Conservation (phyloP, 805 yeast genomes). For the Yarrowia porcina region DNA sequence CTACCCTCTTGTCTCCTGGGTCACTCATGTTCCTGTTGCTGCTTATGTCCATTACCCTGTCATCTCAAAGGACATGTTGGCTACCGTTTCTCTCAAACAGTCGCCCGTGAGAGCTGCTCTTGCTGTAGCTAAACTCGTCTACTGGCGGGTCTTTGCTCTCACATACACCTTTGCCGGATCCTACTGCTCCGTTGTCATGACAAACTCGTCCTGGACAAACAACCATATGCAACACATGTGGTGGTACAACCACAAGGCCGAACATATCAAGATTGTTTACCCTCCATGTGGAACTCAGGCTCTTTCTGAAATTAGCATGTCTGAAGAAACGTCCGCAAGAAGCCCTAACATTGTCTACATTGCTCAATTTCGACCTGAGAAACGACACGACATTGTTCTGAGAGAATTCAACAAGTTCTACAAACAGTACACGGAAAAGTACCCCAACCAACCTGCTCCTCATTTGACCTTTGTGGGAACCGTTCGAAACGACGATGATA, state of each 20-base stretch:
- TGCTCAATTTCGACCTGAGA: constrained; percentile 95
- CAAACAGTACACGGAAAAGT: constrained; percentile 32
- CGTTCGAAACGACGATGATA: constrained; percentile 68
- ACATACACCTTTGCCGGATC: constrained; percentile 65
- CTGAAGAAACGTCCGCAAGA: constrained; percentile 30
- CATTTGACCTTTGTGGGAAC: constrained; percentile 78
- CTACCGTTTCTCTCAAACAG: constrained; percentile 45
- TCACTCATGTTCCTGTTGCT: constrained; percentile 68
- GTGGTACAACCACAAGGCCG: constrained; percentile 45
- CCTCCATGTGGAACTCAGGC: constrained; percentile 87
- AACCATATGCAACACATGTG: constrained; percentile 69
- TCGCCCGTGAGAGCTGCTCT: constrained; percentile 29
- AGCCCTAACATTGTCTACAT: constrained; percentile 49
- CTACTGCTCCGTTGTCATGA: constrained; percentile 59
- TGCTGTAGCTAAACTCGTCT: constrained; percentile 38
- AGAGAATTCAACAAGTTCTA: constrained; percentile 59
- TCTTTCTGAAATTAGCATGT: constrained; percentile 37
- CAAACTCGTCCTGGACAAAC: constrained; percentile 91
- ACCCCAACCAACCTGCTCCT: constrained; percentile 41
- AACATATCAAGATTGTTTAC: constrained; percentile 53
- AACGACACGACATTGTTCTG: constrained; percentile 74
- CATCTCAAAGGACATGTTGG: constrained; percentile 82
- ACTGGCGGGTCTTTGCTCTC: constrained; percentile 69
- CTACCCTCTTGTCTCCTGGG: constrained; percentile 59
- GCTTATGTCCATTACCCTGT: constrained; percentile 96